Base-by-base conservation (phyloP, 2,329 filamentous ascomycete genomes). In the Pseudodiploospora longispora region DNA sequence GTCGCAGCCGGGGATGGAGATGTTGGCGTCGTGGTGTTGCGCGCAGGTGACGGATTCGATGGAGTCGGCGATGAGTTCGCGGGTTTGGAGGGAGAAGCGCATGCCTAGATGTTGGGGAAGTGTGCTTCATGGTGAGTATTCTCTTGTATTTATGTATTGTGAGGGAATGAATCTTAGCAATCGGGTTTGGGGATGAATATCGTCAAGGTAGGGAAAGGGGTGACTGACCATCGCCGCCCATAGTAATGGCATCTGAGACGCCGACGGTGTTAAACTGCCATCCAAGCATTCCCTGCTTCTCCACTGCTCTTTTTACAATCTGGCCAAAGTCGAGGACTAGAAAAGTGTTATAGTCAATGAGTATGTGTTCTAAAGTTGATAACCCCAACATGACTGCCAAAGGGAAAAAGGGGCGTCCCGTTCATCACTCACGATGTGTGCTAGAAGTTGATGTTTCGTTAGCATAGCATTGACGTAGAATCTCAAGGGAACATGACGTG, bases 191-290 rank as follows among this genome's bases (percentile, higher is more conserved):
- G n/a, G 32, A 34, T 34, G 32, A n/a, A 7, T 7, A 34, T n/a
- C 8, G 8, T 8, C n/a, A n/a, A 34, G 12, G 31, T 30, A 28
- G 5, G 29, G 40, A 36, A 12, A 38, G 10, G 35, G 28, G 27
- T 27, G 27, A 31, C 28, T 6, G 19, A 87, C 86, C 89, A 70
- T 95, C 87, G 52, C 85, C 85, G 43, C 91, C 90, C 90, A 96
- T 96, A 3, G 91, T 95, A 58, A 96, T 95, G 40, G 83, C 90
- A 64, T 95, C 89, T 7, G 87, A 89, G 8, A 96, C 71, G 41
- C 90, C 88, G 50, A 95, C 78, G 12, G 89, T 94, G 63, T 93
- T 94, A 67, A 90, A 95, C 63, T 95, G 88, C 89, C 89, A 97
- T 36, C 80, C 90, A 27, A 97, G 74, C 87, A 96, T 95, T 27